Evolutionary conservation across 2,329 filamentous ascomycete species (phyloP).

Genomic region (Penicillium hordei): DNA sequence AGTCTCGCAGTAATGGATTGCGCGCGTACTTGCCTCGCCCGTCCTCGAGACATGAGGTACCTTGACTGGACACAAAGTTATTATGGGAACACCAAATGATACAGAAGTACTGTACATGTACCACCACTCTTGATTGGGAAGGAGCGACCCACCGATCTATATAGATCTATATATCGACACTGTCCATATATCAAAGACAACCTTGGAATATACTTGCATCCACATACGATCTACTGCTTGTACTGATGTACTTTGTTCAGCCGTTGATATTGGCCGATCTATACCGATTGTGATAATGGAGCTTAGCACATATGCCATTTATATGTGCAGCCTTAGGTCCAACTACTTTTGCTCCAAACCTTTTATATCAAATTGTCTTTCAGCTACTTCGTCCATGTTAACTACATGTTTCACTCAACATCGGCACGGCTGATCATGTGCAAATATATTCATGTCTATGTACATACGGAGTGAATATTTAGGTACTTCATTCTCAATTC

Average conservation of each 20-base stretch:
- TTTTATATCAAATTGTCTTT: neutral
- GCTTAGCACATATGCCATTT: too few species aligned
- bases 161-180: neutral
- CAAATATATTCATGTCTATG: neutral
- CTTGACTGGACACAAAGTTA: neutral
- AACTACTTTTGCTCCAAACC: neutral
- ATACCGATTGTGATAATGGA: neutral
- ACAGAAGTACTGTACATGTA: neutral
- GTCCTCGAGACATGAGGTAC: neutral
- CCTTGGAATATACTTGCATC: neutral
- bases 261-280: neutral
- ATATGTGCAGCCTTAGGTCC: neutral
- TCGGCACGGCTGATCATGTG: neutral
- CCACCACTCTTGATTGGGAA: neutral
- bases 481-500: neutral
- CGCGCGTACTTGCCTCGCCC: too few species aligned
- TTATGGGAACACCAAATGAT: too few species aligned
- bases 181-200: neutral
- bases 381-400: too few species aligned
- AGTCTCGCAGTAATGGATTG: neutral
- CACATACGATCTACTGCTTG: neutral
- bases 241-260: neutral
- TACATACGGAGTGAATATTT: neutral
- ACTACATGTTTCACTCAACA: neutral
- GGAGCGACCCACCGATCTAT: neutral